Evolutionary conservation across 352 stramenopile species (phyloP).

Genomic region (Nothophytophthora sp.): DNA sequence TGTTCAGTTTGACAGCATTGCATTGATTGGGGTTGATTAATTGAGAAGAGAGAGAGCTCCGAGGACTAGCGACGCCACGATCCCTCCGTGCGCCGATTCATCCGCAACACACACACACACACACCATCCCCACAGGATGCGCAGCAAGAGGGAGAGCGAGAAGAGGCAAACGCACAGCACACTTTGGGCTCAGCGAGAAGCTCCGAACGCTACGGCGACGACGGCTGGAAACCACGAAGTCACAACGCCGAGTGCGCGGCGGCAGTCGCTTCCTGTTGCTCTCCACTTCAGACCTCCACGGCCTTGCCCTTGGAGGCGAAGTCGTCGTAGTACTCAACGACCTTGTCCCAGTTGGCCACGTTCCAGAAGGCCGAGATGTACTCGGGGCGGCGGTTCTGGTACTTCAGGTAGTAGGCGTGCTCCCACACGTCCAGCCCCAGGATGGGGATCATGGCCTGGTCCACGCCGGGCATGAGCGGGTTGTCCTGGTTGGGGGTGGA

Average conservation of each 20-base stretch:
- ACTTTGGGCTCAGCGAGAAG: background rate
- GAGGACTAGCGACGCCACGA: constrained; percentile 13
- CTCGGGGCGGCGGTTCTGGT: constrained; percentile 95
- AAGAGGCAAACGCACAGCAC: background rate
- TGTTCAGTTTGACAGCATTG: constrained; percentile 16
- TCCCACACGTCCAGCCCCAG: constrained; percentile 97
- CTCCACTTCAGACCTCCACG: constrained; percentile 78
- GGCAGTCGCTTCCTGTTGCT: constrained; percentile 16
- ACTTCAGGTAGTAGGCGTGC: constrained; percentile 97
- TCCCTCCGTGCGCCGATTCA: constrained; percentile 7
- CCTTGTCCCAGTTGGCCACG: constrained; percentile 96
- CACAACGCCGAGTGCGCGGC: constrained; percentile 21
- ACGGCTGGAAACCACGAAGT: background rate
- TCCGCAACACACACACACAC: no score
- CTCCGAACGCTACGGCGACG: background rate
- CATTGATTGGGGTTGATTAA: constrained; percentile 16
- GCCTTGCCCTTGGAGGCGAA: constrained; percentile 86
- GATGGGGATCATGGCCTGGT: constrained; percentile 90
- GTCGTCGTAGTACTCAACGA: constrained; percentile 91
- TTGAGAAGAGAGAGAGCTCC: constrained; percentile 8
- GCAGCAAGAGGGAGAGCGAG: constrained; percentile 12
- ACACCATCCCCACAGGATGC: no score
- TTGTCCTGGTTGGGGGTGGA: constrained; percentile 97
- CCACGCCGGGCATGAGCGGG: constrained; percentile 81
- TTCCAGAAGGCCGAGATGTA: constrained; percentile 99